These are phyloP conservation scores for Monascus ruber DNA, from an alignment of 2,329 filamentous ascomycete species.

Conservation along the genomic window DNA sequence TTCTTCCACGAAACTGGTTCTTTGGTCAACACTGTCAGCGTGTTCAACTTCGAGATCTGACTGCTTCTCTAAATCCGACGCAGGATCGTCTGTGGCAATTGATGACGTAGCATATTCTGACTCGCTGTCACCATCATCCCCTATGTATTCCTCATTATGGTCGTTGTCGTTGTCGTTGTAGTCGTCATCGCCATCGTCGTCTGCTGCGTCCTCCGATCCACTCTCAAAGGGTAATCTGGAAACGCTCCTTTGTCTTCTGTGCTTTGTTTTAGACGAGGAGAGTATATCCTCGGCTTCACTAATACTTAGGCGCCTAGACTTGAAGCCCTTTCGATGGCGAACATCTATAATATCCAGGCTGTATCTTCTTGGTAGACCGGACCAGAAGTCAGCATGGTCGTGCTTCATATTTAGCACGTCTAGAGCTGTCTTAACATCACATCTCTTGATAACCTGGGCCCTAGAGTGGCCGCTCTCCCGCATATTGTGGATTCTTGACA, in stretches of 20 bases:
- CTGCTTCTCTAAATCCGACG: constrained; percentile 6
- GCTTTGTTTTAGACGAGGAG: not conserved
- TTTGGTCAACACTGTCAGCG: constrained; percentile 38
- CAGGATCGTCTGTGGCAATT: too few relatives aligned
- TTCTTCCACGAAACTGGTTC: constrained; percentile 36
- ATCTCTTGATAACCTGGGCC: constrained; percentile 26
- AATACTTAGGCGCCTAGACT: constrained; percentile 21
- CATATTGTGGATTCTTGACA: constrained; percentile 51
- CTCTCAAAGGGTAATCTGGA: not conserved
- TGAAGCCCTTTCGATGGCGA: constrained; percentile 19
- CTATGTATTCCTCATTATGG: too few relatives aligned
- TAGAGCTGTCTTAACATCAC: constrained; percentile 46
- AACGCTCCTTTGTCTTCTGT: constrained; percentile 1
- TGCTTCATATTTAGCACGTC: constrained; percentile 42
- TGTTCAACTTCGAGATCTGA: constrained; percentile 31
- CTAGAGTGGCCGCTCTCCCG: constrained; percentile 19
- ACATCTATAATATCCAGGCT: constrained; percentile 39
- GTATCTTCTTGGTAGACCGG: constrained; percentile 40
- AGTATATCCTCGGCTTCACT: constrained; percentile 34
- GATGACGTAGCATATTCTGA: too few relatives aligned
- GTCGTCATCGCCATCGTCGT: too few relatives aligned
- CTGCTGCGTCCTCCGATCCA: not conserved
- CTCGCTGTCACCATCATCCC: too few relatives aligned
- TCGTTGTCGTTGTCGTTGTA: too few relatives aligned
- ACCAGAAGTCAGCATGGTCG: constrained; percentile 41